A percentile compares a stretch with the other conserved stretches of the same genome.
Conservation (phyloP, 2,329 filamentous ascomycete species). For the Xylaria sp. region DNA sequence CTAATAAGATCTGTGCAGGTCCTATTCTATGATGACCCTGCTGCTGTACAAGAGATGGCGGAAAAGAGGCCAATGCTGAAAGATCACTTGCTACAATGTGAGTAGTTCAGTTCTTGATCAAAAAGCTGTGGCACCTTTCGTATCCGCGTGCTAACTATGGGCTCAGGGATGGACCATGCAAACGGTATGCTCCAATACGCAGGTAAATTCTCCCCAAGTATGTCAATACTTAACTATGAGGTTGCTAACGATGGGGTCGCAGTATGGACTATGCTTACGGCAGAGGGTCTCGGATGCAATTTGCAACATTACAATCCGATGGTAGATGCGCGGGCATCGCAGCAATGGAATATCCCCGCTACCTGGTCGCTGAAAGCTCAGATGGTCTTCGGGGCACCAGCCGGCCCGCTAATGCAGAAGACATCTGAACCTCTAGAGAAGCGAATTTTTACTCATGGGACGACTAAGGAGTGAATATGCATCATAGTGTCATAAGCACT, state of each 20-base stretch:
- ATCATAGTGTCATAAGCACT: not conserved
- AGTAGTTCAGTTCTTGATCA: not conserved
- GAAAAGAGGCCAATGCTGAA: conserved; percentile 16
- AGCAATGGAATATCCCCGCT: conserved; percentile 13
- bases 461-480: not conserved
- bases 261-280: conserved; percentile 23
- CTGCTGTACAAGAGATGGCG: not conserved
- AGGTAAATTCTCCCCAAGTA: not conserved
- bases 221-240: not conserved
- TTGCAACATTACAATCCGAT: conserved; percentile 25
- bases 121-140: not conserved
- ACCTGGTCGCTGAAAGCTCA: conserved; percentile 17
- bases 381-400: conserved; percentile 24
- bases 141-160: not conserved
- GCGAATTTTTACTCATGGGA: conserved; percentile 12
- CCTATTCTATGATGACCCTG: conserved; percentile 20
- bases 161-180: conserved; percentile 16
- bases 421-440: conserved; percentile 3
- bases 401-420: conserved; percentile 7
- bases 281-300: conserved; percentile 22
- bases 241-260: not conserved
- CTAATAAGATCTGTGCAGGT: conserved; percentile 1
- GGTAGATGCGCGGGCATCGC: conserved; percentile 4
- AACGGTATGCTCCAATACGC: conserved; percentile 26
- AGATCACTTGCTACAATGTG: conserved; percentile 11